A percentile compares a stretch with the other conserved stretches of the same genome.
These are phyloP conservation scores for Edaphochlamys debaryana DNA, from an alignment of 139 green algal species.

Conservation along the genomic window DNA sequence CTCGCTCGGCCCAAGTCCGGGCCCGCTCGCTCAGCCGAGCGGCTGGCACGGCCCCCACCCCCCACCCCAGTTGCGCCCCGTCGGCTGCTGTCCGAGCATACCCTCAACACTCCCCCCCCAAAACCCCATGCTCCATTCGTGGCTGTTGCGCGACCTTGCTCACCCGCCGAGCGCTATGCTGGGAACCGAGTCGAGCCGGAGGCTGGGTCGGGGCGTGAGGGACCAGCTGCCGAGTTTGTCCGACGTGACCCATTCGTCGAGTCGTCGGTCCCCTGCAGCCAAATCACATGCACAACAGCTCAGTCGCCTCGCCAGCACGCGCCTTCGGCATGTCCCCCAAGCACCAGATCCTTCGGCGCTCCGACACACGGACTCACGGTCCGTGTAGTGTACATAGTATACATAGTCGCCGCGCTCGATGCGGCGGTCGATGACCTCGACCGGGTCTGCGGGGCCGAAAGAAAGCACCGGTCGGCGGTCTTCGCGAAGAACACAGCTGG, in stretches of 20 bases:
- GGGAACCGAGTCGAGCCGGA: conserved; percentile 38
- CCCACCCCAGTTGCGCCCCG: too few species aligned
- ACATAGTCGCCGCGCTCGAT: conserved; percentile 38
- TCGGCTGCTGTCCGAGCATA: too few species aligned
- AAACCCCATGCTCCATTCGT: too few species aligned
- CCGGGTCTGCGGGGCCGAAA: conserved; percentile 43
- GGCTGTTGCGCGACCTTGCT: too few species aligned
- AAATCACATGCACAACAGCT: not conserved
- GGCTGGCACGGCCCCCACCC: too few species aligned
- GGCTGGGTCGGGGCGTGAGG: conserved; percentile 32
- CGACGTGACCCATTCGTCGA: conserved; percentile 88
- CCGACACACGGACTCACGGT: conserved; percentile 83
- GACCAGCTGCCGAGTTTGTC: conserved; percentile 54
- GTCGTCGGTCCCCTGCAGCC: conserved; percentile 78
- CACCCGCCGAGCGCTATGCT: conserved; percentile 25
- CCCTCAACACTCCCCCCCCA: too few species aligned
- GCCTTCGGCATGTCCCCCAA: too few species aligned
- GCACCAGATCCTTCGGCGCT: too few species aligned
- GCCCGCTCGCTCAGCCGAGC: too few species aligned
- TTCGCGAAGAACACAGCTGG: not conserved
- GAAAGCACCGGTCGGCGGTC: too few species aligned
- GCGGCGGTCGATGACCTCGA: conserved; percentile 60
- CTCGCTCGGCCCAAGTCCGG: too few species aligned
- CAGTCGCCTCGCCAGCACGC: too few species aligned
- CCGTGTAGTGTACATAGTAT: conserved; percentile 93